Evolutionary conservation across 1,139 yeast genomes (phyloP), one percentile per base, ranked within the genome.

Genomic region (Hansenula lynferdii): DNA sequence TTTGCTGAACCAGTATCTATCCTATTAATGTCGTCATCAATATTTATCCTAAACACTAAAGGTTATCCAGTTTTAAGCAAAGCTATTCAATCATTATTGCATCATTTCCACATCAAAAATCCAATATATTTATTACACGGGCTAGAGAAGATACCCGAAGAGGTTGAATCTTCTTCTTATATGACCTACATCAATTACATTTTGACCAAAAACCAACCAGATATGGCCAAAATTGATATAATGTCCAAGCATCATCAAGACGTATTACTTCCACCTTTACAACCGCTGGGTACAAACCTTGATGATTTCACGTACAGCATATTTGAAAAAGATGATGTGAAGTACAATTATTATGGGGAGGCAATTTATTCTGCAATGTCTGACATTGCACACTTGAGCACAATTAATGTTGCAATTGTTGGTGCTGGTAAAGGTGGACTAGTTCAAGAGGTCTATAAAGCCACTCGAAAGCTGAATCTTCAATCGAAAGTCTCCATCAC

Each of bases 351-450:
- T 44, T 89, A 89, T 55, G 80, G 72, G 35, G 57, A 65, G 28
- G 96, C 97, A 1, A 75, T 86, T 4, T 64, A 62, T 25, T 59
- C 68, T 38, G 92, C 95, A 0, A 45, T 85, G 9, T 46, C 53
- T n/a, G 76, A 72, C 42, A 37, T 46, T 38, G 19, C 42, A 24
- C 36, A 40, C 41, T 24, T 49, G 33, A 10, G 40, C 17, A 27
- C 37, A 43, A 42, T 51, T 7, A 61, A 59, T 17, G 61, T 86
- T 5, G 69, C 86, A 7, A 71, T 89, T 1, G 80, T 83, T 5
- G 97, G 97, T 0, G 95, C 96, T 0, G 97, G 97, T 0, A 63
- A 86, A 38, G 97, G 97, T 0, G 89, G 92, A 1, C 60, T 87
- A 28, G 78, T 86, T 2, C 80, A 80, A 35, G 60, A 70, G 18